A percentile compares a stretch with the other conserved stretches of the same genome.
Evolutionary conservation across 106 monocot genomes (phyloP).

Genomic region (Dioscorea dumetorum): DNA sequence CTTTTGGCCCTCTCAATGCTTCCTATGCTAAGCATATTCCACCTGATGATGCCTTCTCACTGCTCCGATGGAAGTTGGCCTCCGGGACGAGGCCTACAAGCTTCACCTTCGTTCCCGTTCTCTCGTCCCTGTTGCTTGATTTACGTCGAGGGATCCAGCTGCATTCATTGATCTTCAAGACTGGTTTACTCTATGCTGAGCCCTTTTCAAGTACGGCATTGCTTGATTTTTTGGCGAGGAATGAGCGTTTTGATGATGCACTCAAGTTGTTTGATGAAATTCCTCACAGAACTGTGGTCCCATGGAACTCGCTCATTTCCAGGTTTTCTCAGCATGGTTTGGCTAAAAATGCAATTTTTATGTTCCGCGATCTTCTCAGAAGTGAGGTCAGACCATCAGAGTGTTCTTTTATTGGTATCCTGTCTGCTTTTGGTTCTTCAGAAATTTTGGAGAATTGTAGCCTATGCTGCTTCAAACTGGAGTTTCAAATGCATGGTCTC

Average conservation of each 20-base stretch:
- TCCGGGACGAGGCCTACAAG: constrained; percentile 29
- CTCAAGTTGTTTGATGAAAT: constrained; percentile 63
- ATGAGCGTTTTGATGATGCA: constrained; percentile 29
- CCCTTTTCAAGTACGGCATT: constrained; percentile 47
- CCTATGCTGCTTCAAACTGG: background rate
- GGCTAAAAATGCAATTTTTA: constrained; percentile 20
- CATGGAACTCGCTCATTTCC: constrained; percentile 55
- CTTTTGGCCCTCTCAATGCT: constrained; percentile 53
- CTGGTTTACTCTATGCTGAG: constrained; percentile 39
- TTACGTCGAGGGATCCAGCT: constrained; percentile 19
- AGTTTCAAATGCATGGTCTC: constrained; percentile 41
- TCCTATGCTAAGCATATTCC: constrained; percentile 11
- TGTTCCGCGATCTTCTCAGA: constrained; percentile 41
- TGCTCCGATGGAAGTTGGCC: constrained; percentile 35
- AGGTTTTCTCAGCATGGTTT: constrained; percentile 21
- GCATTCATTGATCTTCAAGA: constrained; percentile 57
- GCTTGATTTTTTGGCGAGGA: constrained; percentile 28
- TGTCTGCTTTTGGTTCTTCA: constrained; percentile 17
- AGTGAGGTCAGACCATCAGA: constrained; percentile 20
- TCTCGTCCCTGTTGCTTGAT: constrained; percentile 27
- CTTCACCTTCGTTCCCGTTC: constrained; percentile 50
- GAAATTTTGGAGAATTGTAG: background rate
- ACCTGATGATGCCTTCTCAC: constrained; percentile 5
- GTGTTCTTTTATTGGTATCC: constrained; percentile 34
- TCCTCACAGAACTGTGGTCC: constrained; percentile 35